Base-by-base conservation (phyloP, 1,284 basidiomycete species). In the Apiotrichum brassicae region DNA sequence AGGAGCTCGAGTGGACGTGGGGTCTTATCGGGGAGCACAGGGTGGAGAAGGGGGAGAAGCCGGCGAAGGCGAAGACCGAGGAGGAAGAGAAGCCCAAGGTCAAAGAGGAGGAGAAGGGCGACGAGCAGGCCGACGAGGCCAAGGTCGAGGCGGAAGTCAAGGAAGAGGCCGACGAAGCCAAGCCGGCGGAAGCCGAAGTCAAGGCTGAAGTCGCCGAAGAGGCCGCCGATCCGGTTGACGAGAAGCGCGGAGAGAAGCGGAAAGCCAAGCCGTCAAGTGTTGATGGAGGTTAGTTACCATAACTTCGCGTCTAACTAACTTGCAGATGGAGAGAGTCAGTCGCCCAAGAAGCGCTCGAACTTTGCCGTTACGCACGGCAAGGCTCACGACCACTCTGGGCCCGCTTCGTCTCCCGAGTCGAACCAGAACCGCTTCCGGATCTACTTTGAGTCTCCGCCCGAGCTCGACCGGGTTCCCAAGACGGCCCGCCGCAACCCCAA, bases 31-130 rank as follows among this genome's bases (percentile, higher is more conserved):
- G 59, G 30, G 61, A 61, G 39, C 59, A 58, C 47, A 54, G 50
- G 33, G 59, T 56, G 47, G 52, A 43, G 3, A 51, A 55, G 30
- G 55, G 50, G 33, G 59, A 54, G 47, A 51, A 43, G 3, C 49
- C 54, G 30, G 48, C 55, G 36, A 51, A 57, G 28, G 48, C 45
- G 23, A 48, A 42, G 37, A 47, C 23, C 49, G 50, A 36, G 46
- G 40, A 41, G 16, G 48, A 46, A 20, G 43, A 32, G 12, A 34
- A 48, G 30, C 37, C 48, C 26, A 82, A 87, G 68, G 84, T 93
- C 40, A 69, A 66, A 41, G 65, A 25, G 25, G 48, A 56, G n/a
- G 55, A 53, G 23, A 57, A 56, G 43, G 51, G 22, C 7, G 53
- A 55, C 25, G 51, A 51, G 25, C 30, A 26, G 30, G 32, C 36